Evolutionary conservation across 768 basidiomycete genomes (phyloP).

Genomic region (Rhizopogon roseolus): DNA sequence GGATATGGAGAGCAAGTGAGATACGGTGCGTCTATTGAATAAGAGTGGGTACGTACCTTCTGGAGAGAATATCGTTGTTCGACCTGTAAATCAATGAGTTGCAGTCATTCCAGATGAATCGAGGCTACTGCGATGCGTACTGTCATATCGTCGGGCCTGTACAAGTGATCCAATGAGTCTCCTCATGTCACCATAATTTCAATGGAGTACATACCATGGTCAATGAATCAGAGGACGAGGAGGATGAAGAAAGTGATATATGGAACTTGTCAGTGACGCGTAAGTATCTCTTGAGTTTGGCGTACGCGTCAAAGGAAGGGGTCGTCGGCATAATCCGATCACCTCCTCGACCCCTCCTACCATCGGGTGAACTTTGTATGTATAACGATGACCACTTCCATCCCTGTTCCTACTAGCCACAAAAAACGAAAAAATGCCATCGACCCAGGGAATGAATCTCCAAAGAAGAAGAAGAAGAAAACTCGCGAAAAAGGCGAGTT

Average conservation of each 20-base stretch:
- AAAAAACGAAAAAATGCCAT: constrained; percentile 44
- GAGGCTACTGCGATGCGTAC: constrained; percentile 42
- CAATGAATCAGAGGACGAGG: constrained; percentile 14
- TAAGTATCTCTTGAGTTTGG: constrained; percentile 3
- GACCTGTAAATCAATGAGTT: constrained; percentile 46
- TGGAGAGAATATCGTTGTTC: constrained; percentile 98
- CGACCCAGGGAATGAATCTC: constrained; percentile 18
- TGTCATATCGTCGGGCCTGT: constrained; percentile 92
- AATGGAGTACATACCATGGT: constrained; percentile 40
- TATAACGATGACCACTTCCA: constrained; percentile 2
- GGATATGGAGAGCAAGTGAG: constrained; percentile 4
- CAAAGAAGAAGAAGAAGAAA: constrained; percentile 29
- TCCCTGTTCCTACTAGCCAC: constrained; percentile 1
- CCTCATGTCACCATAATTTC: background rate
- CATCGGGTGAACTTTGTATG: background rate
- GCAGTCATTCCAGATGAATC: constrained; percentile 8
- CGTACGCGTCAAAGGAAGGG: constrained; percentile 16
- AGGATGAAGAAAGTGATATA: background rate
- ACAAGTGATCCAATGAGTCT: background rate
- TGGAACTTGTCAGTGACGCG: constrained; percentile 18
- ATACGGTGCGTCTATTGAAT: constrained; percentile 5
- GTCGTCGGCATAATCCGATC: background rate
- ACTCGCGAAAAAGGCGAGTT: no score
- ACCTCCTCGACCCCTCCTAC: background rate
- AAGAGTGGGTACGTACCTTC: constrained; percentile 57